Percentiles rank a stretch among this genome's conserved stretches.
Conservation (phyloP, 2,329 filamentous ascomycete genomes). For the Gaeumannomyces sp. region DNA sequence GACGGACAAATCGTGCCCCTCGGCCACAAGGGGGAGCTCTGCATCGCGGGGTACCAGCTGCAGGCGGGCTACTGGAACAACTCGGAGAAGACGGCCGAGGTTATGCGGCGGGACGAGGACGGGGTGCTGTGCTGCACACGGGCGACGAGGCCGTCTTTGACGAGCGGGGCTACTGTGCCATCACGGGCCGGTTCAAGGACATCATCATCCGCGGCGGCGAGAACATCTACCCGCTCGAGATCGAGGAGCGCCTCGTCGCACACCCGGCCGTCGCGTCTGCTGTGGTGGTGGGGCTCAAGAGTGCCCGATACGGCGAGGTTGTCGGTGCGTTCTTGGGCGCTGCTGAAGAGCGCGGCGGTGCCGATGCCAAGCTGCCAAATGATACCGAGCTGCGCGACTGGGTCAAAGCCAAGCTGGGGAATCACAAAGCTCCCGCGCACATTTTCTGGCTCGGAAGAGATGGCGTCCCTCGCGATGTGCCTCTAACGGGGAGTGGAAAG, state of each 20-base stretch:
- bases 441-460: conserved; percentile 70
- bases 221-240: conserved; percentile 69
- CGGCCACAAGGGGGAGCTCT: conserved; percentile 66
- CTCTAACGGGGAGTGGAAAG: conserved; percentile 67
- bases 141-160: conserved; percentile 67
- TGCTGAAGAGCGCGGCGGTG: conserved; percentile 21
- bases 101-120: conserved; percentile 46
- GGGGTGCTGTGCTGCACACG: conserved; percentile 56
- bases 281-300: conserved; percentile 63
- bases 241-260: conserved; percentile 63
- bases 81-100: conserved; percentile 63
- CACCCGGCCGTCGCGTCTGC: conserved; percentile 59
- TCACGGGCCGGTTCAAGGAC: conserved; percentile 73
- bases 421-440: conserved; percentile 64
- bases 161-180: conserved; percentile 61
- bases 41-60: conserved; percentile 71
- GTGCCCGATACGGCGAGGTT: conserved; percentile 67
- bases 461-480: conserved; percentile 48
- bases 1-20: conserved; percentile 60
- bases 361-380: conserved; percentile 29
- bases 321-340: conserved; percentile 58
- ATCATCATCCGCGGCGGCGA: conserved; percentile 73
- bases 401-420: conserved; percentile 55
- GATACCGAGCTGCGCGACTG: conserved; percentile 54
- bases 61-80: conserved; percentile 65